These are phyloP conservation scores for Cicer bijugum DNA, from an alignment of 306 rosid genomes.

Conservation along the genomic window DNA sequence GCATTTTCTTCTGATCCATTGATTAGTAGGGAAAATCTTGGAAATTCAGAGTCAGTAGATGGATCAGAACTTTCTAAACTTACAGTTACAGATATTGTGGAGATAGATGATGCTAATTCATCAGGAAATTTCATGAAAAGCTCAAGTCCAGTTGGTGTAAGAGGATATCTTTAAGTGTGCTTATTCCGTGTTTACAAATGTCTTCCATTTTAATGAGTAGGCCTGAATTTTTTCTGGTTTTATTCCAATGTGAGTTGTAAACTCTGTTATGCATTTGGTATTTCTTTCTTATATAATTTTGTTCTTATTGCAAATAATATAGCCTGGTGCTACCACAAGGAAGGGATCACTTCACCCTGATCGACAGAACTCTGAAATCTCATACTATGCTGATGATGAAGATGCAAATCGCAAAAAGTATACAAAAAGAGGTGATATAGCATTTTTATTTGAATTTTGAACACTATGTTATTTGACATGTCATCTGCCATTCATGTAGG, in stretches of 20 bases:
- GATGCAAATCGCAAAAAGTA: conserved; percentile 84
- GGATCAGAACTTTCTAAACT: conserved; percentile 66
- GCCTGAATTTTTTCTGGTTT: conserved; percentile 25
- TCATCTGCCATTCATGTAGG: conserved; percentile 1
- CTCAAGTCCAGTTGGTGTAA: conserved; percentile 87
- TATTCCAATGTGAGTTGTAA: conserved; percentile 28
- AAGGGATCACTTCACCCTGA: conserved; percentile 74
- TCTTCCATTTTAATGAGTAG: conserved; percentile 18
- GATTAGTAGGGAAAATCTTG: conserved; percentile 54
- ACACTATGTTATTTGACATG: conserved; percentile 12
- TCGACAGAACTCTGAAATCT: conserved; percentile 82
- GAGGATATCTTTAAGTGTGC: conserved; percentile 45
- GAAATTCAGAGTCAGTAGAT: conserved; percentile 52
- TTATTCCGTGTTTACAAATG: conserved; percentile 38
- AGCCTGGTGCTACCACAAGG: conserved; percentile 97
- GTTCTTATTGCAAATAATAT: conserved; percentile 48
- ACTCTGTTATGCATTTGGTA: conserved; percentile 23
- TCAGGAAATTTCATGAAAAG: conserved; percentile 63
- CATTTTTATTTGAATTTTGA: conserved; percentile 18
- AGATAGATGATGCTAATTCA: conserved; percentile 72
- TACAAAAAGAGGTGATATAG: conserved; percentile 74
- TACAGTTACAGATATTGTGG: conserved; percentile 70
- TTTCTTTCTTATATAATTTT: conserved; percentile 42
- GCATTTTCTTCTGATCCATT: conserved; percentile 91
- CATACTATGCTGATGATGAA: conserved; percentile 96